These are phyloP conservation scores for Rhododendron ovatum DNA, from an alignment of 148 eudicot genomes.

Conservation along the genomic window DNA sequence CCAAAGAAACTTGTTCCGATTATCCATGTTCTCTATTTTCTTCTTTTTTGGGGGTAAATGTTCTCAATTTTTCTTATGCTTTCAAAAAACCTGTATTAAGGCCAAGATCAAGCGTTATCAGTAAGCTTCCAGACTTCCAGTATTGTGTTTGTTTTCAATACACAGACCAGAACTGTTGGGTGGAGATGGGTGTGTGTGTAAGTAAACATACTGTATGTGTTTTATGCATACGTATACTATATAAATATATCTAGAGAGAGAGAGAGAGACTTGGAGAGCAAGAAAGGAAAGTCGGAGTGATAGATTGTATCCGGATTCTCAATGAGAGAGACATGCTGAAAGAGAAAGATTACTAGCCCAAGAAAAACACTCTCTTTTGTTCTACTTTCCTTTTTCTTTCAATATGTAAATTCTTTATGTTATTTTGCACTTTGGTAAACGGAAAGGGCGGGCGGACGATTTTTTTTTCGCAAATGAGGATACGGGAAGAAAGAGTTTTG, in stretches of 20 bases:
- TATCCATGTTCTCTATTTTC: not conserved
- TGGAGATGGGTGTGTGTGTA: not conserved
- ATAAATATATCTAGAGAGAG: not conserved
- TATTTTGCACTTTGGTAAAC: not conserved
- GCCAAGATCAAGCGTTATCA: not conserved
- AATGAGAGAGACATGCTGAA: not conserved
- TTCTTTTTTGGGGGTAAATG: too few relatives aligned
- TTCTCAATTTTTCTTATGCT: not conserved
- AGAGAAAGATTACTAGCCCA: not conserved
- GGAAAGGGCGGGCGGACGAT: not conserved
- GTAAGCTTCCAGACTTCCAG: not conserved
- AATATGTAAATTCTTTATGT: not conserved
- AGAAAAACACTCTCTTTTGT: not conserved
- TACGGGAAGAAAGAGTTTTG: too few relatives aligned
- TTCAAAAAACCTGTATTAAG: not conserved
- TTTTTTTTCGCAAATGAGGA: too few relatives aligned
- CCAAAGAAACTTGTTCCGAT: not conserved
- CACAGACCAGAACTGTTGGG: not conserved
- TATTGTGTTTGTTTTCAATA: not conserved
- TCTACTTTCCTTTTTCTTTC: not conserved
- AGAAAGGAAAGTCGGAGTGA: not conserved
- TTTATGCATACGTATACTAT: not conserved
- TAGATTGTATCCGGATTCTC: not conserved
- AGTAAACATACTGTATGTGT: too few relatives aligned
- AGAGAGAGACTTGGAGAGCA: conserved; percentile 4